Evolutionary conservation across 2,329 filamentous ascomycete genomes (phyloP).

Genomic region (Neurospora sp.): DNA sequence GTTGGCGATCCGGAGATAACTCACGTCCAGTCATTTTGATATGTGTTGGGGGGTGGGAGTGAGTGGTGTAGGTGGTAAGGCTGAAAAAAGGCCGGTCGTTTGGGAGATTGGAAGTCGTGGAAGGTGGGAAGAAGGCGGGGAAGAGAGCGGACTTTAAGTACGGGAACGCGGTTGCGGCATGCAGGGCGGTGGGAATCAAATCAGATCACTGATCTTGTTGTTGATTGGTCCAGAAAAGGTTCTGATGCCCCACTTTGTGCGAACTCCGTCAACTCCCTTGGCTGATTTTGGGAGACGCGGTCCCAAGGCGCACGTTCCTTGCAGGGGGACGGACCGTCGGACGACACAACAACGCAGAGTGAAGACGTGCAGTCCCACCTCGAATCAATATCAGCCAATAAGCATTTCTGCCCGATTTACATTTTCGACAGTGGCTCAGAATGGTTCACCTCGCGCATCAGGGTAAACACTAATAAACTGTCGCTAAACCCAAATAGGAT

Average conservation of each 20-base stretch:
- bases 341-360: background rate
- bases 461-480: background rate
- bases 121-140: conserved; percentile 17
- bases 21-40: conserved; percentile 63
- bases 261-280: conserved; percentile 4
- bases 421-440: background rate
- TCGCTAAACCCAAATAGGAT: conserved; percentile 1
- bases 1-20: conserved; percentile 6
- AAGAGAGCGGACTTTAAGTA: conserved; percentile 19
- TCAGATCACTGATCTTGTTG: conserved; percentile 15
- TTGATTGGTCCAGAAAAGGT: background rate
- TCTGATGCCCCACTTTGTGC: background rate
- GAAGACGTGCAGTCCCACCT: conserved; percentile 8
- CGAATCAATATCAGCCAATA: background rate
- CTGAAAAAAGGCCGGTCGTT: conserved; percentile 9
- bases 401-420: background rate
- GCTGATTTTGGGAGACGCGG: conserved; percentile 16
- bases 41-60: conserved; percentile 15
- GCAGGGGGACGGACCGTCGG: background rate
- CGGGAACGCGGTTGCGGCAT: conserved; percentile 13
- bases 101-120: conserved; percentile 4
- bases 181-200: conserved; percentile 12
- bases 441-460: background rate
- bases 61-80: conserved; percentile 20
- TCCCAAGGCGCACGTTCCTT: conserved; percentile 6